Evolutionary conservation across 345 rosid genomes (phyloP), one percentile per base, ranked within the genome.

Genomic region (Linum tenue): DNA sequence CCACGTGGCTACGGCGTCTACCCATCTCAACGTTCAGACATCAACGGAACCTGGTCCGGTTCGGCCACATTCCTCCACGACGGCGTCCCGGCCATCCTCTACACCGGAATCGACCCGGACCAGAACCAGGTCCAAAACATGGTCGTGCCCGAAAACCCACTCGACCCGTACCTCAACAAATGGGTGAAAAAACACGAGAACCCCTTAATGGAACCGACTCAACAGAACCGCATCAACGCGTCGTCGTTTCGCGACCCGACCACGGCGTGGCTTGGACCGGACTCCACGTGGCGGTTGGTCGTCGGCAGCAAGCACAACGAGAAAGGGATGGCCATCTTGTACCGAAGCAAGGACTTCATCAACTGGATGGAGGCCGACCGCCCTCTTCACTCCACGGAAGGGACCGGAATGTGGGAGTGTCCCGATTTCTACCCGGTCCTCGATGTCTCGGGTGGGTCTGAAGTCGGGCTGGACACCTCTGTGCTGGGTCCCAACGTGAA

Each of bases 1-100:
- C 84, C 91, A 37, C 94, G 80, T n/a, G 65, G 67, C 37, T 72
- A 63, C 0, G 90, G 89, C 51, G 78, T 89, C 71, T 77, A 64
- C 60, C 90, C 89, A 51, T 83, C 96, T 16, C 67, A 77, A 40
- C 76, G 68, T 0, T 75, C 64, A 10, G 96, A 91, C 60, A 70
- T 79, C 65, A 80, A 81, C 8, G 95, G 95, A 5, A 70, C 85
- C 63, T 91, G 89, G 90, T 87, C 95, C 7, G 98, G 95, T 42
- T 89, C 96, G 2, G 72, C 79, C 59, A 89, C 96, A 2, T 67
- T 89, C 64, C 83, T 89, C 64, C 82, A 65, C 0, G 37, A 73
- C 0, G 78, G 79, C n/a, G 70, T 64, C 67, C 98, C 95, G 5
- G 86, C 69, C 1, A 82, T 92, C 1, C 79, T 89, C 35, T 92